Conservation (phyloP, 176 grass and related monocot species). For the Saccharum spontaneum region DNA sequence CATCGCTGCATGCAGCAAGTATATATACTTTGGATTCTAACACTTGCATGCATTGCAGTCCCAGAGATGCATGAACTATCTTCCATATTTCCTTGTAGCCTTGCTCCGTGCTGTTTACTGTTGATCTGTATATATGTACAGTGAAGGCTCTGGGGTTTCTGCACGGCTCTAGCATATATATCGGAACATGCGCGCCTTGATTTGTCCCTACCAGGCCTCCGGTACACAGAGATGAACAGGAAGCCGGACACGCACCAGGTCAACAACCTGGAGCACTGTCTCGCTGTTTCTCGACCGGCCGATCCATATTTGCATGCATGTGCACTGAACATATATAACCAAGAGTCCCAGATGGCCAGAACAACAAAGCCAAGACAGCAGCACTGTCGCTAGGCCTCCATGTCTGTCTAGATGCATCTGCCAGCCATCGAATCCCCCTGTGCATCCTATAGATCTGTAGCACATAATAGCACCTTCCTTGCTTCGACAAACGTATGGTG, state of each 20-base stretch:
- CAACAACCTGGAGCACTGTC: slow-evolving; percentile 37
- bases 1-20: neutral
- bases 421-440: neutral
- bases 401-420: neutral
- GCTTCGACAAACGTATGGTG: neutral
- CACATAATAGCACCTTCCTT: neutral
- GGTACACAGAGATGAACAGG: neutral
- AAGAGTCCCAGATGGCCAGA: neutral
- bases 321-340: neutral
- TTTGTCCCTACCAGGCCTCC: slow-evolving; percentile 31
- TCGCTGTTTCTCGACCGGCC: neutral
- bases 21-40: neutral
- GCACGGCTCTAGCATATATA: neutral
- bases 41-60: neutral
- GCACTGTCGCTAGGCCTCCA: neutral
- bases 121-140: neutral
- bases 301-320: slow-evolving; percentile 36
- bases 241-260: neutral
- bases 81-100: slow-evolving; percentile 28
- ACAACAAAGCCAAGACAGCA: neutral
- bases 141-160: slow-evolving; percentile 1
- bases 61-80: neutral
- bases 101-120: slow-evolving; percentile 21
- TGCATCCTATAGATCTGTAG: neutral
- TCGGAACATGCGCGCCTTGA: slow-evolving; percentile 32